These are phyloP conservation scores for Angomonas ambiguus DNA, from an alignment of 208 protist species.

Conservation along the genomic window DNA sequence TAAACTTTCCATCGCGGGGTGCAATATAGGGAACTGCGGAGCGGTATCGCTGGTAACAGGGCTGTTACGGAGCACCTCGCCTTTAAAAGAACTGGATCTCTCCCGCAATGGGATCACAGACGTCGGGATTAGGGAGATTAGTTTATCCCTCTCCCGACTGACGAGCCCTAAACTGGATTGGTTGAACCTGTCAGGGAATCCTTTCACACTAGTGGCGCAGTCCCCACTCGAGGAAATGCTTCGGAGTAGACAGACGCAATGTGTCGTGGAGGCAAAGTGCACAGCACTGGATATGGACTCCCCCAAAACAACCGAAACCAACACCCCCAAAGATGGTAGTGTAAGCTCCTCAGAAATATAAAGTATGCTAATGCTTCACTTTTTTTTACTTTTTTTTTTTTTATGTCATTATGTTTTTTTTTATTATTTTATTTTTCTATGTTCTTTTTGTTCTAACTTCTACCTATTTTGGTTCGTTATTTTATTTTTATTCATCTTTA, in stretches of 20 bases:
- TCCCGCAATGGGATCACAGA: constrained; percentile 62
- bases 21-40: constrained; percentile 49
- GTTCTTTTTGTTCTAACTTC: constrained; percentile 16
- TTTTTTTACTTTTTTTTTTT: constrained; percentile 12
- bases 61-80: constrained; percentile 27
- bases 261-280: constrained; percentile 41
- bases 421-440: constrained; percentile 13
- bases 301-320: background rate
- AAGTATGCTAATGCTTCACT: constrained; percentile 10
- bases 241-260: constrained; percentile 25
- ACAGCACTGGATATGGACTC: constrained; percentile 36
- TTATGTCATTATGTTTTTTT: constrained; percentile 18
- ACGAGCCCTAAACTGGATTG: constrained; percentile 30
- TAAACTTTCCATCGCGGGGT: constrained; percentile 35
- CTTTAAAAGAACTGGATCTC: constrained; percentile 55
- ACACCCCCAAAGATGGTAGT: background rate
- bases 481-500: constrained; percentile 13
- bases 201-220: constrained; percentile 27
- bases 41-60: constrained; percentile 35
- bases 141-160: constrained; percentile 20
- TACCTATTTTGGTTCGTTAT: no score
- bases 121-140: constrained; percentile 41
- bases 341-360: background rate
- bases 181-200: constrained; percentile 51
- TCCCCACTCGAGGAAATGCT: constrained; percentile 32